Evolutionary conservation across 2,329 filamentous ascomycete genomes (phyloP), one percentile per base, ranked within the genome.

Genomic region (Cladosporium oxysporum): DNA sequence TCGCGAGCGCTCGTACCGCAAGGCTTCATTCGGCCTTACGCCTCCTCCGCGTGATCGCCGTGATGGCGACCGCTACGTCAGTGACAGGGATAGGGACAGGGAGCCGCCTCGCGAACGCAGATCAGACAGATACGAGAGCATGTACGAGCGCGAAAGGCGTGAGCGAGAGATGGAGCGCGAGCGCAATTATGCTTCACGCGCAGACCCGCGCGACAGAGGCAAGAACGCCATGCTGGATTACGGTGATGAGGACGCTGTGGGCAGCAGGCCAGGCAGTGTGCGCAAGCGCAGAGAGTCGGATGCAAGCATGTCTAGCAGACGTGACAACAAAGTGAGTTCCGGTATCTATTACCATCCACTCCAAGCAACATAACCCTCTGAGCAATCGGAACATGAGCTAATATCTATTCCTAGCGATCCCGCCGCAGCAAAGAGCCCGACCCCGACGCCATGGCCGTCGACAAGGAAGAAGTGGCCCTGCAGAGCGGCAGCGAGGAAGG

Each of bases 401-500:
- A 70, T 58, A 26, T 10, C 6, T 16, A 11, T 37, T 29, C 53
- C 23, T 55, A 74, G 69, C 73, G 72, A 26, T 66, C 72, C n/a
- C 69, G 70, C 28, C 67, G 66, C 57, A 62, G 67, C 29, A 71
- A 68, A 11, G 71, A 73, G 47, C 68, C 68, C 28, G 66, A 68
- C 52, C 18, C 67, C 50, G 57, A 68, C 16, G 66, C 65, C 50
- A 58, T 72, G 65, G 68, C 70, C 31, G 31, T 65, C 58, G 67
- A 70, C 47, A 81, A 83, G 70, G 81, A 86, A 67, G 88, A 91
- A 70, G 83, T 87, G 61, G 82, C 84, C 65, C 83, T 93, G 65
- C 89, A 91, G 74, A 94, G 91, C 66, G 95, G 95, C 62, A 97
- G 93, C 75, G 95, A 99, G 80, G 95, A 99, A 79, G 95, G 95